A percentile compares a stretch with the other conserved stretches of the same genome.
phyloP scores from a whole-genome alignment of 176 grass and related monocot genomes.

The Sorghum bicolor region Sorghum_bicolor_NCBIv3 NC_012878.2:47612501-47613000 shows the following conservation, averaged over 20 bases:
- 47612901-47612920: no score
- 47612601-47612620: conserved; percentile 92
- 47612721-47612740: neutral
- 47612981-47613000: neutral
- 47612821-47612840: neutral
- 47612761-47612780: neutral
- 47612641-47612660: conserved; percentile 74
- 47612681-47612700: neutral
- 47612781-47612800: neutral
- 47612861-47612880: neutral
- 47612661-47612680: conserved; percentile 43
- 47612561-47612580: conserved; percentile 86
- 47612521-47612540: conserved; percentile 71
- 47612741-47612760: conserved; percentile 8
- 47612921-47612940: no score
- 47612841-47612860: neutral
- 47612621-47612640: conserved; percentile 92
- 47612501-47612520: conserved; percentile 79
- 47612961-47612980: no score
- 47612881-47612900: no score
- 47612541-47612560: conserved; percentile 94
- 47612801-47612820: neutral
- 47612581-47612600: conserved; percentile 78
- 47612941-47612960: no score
- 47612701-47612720: neutral